Evolutionary conservation across 257 asterid species (phyloP).

Genomic region (Plantago elongata): DNA sequence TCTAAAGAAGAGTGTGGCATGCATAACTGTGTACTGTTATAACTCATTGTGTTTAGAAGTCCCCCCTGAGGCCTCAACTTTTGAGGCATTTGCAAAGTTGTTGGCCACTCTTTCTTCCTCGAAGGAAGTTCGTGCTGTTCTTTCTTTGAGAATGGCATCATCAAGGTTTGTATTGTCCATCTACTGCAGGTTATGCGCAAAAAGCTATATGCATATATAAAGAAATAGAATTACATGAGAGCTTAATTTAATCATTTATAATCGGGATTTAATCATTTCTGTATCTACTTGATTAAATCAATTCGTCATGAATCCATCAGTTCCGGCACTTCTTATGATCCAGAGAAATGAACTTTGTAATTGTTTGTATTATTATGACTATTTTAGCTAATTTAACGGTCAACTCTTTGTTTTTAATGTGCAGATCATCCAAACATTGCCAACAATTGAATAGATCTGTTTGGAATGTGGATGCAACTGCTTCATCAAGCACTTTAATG

Average conservation of each 20-base stretch:
- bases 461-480: slow-evolving; percentile 73
- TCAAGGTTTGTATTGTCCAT: slow-evolving; percentile 49
- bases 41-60: slow-evolving; percentile 66
- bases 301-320: not conserved
- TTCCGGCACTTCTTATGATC: not conserved
- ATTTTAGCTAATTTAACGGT: not conserved
- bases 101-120: slow-evolving; percentile 86
- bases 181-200: slow-evolving; percentile 7
- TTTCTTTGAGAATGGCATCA: slow-evolving; percentile 62
- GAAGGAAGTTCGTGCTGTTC: slow-evolving; percentile 75
- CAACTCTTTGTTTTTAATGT: slow-evolving; percentile 17
- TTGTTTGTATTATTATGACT: slow-evolving; percentile 7
- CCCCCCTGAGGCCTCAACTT: slow-evolving; percentile 81
- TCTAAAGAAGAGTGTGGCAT: slow-evolving; percentile 95
- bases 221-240: not conserved
- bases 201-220: no score
- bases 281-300: slow-evolving; percentile 14
- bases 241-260: not conserved
- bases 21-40: slow-evolving; percentile 83
- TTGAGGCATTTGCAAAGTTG: slow-evolving; percentile 86
- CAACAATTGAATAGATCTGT: slow-evolving; percentile 66
- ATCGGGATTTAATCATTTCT: not conserved
- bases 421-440: slow-evolving; percentile 69
- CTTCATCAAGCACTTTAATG: slow-evolving; percentile 72
- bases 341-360: slow-evolving; percentile 4